Conservation (phyloP, 139 green algal genomes). For the Eudorina sp. region DNA sequence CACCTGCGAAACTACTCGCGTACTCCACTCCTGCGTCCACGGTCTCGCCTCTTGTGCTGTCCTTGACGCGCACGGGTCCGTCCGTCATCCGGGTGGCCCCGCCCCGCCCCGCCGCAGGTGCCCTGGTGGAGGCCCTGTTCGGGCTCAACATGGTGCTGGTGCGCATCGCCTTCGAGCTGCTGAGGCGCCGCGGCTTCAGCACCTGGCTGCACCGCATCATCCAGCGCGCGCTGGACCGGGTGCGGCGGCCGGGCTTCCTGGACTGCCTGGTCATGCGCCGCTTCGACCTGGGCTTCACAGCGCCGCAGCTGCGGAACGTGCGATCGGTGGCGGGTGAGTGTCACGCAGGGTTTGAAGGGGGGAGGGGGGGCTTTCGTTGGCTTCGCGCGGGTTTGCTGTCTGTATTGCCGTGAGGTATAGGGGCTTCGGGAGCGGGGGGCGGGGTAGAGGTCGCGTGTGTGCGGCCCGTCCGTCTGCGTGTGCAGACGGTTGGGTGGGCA, state of each 20-base stretch:
- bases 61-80: background rate
- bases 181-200: constrained; percentile 33
- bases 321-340: constrained; percentile 46
- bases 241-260: constrained; percentile 43
- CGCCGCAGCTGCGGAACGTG: constrained; percentile 44
- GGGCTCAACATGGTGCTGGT: constrained; percentile 53
- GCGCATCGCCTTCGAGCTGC: constrained; percentile 52
- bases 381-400: too few relatives aligned
- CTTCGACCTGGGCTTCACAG: constrained; percentile 41
- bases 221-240: constrained; percentile 39
- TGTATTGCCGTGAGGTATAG: too few relatives aligned
- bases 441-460: too few relatives aligned
- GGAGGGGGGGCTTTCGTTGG: too few relatives aligned
- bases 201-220: constrained; percentile 29
- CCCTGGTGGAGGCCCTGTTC: constrained; percentile 27
- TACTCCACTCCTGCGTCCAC: too few relatives aligned
- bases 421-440: too few relatives aligned
- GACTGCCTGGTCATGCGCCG: constrained; percentile 12
- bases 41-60: too few relatives aligned
- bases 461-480: too few relatives aligned
- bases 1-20: too few relatives aligned
- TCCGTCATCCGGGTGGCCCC: background rate
- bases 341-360: background rate
- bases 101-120: background rate
- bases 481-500: too few relatives aligned